Percentiles rank a stretch among this genome's conserved stretches.
These are phyloP conservation scores for Lentinula sp. DNA, from an alignment of 768 basidiomycete genomes.

Conservation along the genomic window DNA sequence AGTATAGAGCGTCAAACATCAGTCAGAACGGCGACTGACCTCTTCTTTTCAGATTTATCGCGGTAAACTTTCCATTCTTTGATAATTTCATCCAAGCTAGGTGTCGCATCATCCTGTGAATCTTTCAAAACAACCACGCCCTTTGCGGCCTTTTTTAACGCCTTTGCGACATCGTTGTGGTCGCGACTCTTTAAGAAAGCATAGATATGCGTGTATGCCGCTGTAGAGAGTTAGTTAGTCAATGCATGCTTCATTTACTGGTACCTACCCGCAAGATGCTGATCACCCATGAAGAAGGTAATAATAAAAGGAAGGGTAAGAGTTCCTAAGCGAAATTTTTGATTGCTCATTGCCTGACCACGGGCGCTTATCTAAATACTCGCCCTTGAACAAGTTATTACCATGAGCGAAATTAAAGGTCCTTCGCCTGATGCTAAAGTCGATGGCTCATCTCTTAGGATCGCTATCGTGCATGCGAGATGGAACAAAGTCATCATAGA, in stretches of 20 bases:
- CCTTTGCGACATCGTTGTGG: slow-evolving; percentile 66
- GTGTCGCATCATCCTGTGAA: slow-evolving; percentile 30
- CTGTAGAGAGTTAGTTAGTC: slow-evolving; percentile 26
- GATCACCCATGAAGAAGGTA: slow-evolving; percentile 29
- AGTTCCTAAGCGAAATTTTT: background rate
- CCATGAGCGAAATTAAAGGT: slow-evolving; percentile 66
- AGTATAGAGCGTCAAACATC: slow-evolving; percentile 13
- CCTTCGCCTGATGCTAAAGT: slow-evolving; percentile 51
- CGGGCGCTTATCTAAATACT: background rate
- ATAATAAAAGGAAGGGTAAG: no score
- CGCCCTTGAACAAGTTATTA: no score
- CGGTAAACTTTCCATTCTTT: slow-evolving; percentile 50
- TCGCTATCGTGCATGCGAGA: slow-evolving; percentile 92
- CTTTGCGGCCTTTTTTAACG: slow-evolving; percentile 70
- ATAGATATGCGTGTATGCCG: slow-evolving; percentile 72
- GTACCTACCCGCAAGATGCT: slow-evolving; percentile 45
- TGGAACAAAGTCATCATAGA: slow-evolving; percentile 93
- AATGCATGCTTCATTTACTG: background rate
- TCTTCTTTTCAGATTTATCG: slow-evolving; percentile 10
- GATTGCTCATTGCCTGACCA: background rate
- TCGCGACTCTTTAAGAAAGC: slow-evolving; percentile 62
- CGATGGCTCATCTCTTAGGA: slow-evolving; percentile 77
- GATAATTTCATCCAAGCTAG: slow-evolving; percentile 61
- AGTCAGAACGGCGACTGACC: slow-evolving; percentile 14
- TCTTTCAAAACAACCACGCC: slow-evolving; percentile 56